phyloP scores from a whole-genome alignment of 176 grass and related monocot species.

The Paspalum notatum region DNA sequence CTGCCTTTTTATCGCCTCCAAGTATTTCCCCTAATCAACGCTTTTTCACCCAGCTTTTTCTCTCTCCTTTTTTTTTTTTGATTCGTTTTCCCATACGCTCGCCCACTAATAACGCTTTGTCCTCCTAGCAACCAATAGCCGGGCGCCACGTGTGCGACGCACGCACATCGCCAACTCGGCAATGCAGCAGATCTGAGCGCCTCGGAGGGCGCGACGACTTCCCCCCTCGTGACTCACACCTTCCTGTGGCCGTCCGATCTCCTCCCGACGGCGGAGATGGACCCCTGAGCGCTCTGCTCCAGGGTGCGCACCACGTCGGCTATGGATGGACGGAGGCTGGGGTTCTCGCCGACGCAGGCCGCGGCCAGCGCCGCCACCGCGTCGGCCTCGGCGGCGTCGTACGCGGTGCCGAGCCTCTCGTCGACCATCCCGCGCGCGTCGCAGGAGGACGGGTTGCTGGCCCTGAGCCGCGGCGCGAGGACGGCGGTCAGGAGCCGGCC shows the following conservation, averaged over 20 bases:
- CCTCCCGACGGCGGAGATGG: constrained; percentile 47
- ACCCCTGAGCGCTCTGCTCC: constrained; percentile 37
- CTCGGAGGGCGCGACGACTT: constrained; percentile 32
- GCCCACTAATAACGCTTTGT: constrained; percentile 47
- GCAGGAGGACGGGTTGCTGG: background rate
- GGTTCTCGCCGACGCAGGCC: constrained; percentile 62
- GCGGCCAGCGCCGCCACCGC: constrained; percentile 50
- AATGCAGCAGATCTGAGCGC: constrained; percentile 56
- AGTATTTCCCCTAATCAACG: constrained; percentile 21
- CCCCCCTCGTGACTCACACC: constrained; percentile 32
- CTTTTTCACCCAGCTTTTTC: constrained; percentile 5
- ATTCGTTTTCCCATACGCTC: constrained; percentile 31
- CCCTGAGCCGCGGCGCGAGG: constrained; percentile 51
- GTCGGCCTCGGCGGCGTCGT: constrained; percentile 50
- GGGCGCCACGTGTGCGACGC: constrained; percentile 33
- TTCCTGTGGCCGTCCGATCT: constrained; percentile 40
- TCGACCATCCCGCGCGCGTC: constrained; percentile 53
- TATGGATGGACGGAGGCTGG: constrained; percentile 74
- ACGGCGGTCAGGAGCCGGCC: constrained; percentile 65
- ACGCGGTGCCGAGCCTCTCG: constrained; percentile 48
- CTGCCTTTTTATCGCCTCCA: constrained; percentile 21
- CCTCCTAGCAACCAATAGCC: constrained; percentile 6
- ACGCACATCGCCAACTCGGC: constrained; percentile 24
- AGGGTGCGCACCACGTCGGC: constrained; percentile 67
- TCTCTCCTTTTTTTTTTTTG: background rate